Percentiles rank a stretch among this genome's conserved stretches.
Evolutionary conservation across 129 eudicot species (phyloP).

Genomic region (Helianthus tuberosus): DNA sequence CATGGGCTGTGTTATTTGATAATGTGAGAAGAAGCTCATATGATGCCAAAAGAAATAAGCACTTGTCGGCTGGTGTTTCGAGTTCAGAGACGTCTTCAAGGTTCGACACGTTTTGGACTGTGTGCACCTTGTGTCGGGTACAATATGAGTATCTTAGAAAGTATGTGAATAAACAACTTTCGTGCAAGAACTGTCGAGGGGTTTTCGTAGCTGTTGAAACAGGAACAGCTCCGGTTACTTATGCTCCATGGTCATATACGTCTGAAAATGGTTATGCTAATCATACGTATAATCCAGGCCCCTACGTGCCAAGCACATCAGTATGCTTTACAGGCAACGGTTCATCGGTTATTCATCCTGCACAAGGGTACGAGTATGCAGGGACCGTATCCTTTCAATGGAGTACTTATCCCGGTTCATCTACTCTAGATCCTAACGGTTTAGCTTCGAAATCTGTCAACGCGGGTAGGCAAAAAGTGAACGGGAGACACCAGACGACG

Average conservation of each 20-base stretch:
- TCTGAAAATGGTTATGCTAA: slow-evolving; percentile 71
- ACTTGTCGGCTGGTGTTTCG: slow-evolving; percentile 38
- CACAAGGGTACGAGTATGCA: slow-evolving; percentile 63
- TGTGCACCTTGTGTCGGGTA: slow-evolving; percentile 93
- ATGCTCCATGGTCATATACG: slow-evolving; percentile 59
- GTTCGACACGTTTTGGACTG: slow-evolving; percentile 87
- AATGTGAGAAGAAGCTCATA: slow-evolving; percentile 62
- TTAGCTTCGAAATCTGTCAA: slow-evolving; percentile 41
- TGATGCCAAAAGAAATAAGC: slow-evolving; percentile 64
- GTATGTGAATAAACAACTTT: slow-evolving; percentile 84
- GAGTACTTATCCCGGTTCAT: slow-evolving; percentile 53
- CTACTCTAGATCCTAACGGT: slow-evolving; percentile 55
- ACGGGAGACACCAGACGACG: slow-evolving; percentile 48
- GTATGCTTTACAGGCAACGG: slow-evolving; percentile 59
- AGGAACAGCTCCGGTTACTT: slow-evolving; percentile 71
- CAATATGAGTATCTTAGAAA: slow-evolving; percentile 91
- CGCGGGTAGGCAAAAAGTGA: slow-evolving; percentile 41
- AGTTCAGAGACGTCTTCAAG: slow-evolving; percentile 45
- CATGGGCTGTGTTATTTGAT: slow-evolving; percentile 84
- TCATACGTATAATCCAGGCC: slow-evolving; percentile 35
- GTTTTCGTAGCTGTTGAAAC: slow-evolving; percentile 87
- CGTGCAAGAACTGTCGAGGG: slow-evolving; percentile 35
- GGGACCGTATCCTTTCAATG: slow-evolving; percentile 70
- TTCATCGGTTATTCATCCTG: slow-evolving; percentile 55
- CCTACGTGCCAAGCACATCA: slow-evolving; percentile 44